phyloP scores from a whole-genome alignment of 305 asterid genomes.

The Withania somnifera region DNA sequence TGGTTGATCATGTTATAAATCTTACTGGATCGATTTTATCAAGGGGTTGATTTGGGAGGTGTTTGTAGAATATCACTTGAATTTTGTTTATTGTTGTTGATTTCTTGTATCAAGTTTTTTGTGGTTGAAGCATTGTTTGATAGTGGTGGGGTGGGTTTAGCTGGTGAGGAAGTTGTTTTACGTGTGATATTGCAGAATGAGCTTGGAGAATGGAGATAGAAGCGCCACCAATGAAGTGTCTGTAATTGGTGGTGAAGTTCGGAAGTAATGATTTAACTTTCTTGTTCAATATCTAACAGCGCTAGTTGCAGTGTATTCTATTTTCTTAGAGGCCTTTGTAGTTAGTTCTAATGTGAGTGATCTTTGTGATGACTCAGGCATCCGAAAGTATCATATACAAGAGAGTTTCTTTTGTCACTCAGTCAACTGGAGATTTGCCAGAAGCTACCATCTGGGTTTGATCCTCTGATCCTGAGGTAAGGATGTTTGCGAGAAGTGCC shows the following conservation, averaged over 20 bases:
- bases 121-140: constrained; percentile 3
- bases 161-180: not conserved
- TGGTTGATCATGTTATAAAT: not conserved
- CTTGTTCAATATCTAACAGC: not conserved
- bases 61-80: not conserved
- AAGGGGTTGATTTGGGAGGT: not conserved
- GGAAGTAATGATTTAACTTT: constrained; percentile 18
- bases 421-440: constrained; percentile 61
- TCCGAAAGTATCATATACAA: constrained; percentile 40
- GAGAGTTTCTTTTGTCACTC: constrained; percentile 64
- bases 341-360: not conserved
- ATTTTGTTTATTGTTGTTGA: constrained; percentile 2
- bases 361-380: constrained; percentile 42
- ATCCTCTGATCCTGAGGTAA: constrained; percentile 51
- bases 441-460: constrained; percentile 65
- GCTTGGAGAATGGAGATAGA: constrained; percentile 25
- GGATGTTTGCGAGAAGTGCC: not conserved
- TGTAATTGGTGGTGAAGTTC: constrained; percentile 2
- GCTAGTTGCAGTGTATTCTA: not conserved
- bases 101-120: constrained; percentile 5
- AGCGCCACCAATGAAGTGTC: constrained; percentile 7
- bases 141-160: not conserved
- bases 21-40: not conserved
- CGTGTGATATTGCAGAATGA: constrained; percentile 18
- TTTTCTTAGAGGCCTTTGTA: not conserved